These are phyloP conservation scores for Persicaria tinctoria DNA, from an alignment of 148 eudicot genomes.

Conservation along the genomic window DNA sequence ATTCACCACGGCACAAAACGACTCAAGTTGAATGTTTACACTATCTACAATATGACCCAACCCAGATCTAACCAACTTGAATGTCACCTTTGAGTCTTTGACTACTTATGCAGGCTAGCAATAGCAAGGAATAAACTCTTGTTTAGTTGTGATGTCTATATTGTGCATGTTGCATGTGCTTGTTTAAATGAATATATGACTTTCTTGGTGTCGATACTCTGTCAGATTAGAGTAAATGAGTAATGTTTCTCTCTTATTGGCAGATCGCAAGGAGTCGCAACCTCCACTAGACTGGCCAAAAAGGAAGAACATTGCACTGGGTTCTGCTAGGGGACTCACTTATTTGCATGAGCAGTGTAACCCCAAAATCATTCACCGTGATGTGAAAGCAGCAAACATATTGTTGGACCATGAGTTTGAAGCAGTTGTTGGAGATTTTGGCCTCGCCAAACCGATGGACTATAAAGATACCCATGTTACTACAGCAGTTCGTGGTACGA, in stretches of 20 bases:
- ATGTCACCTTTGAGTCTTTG: too few relatives aligned
- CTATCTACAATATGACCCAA: too few relatives aligned
- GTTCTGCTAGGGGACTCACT: constrained; percentile 80
- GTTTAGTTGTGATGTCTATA: too few relatives aligned
- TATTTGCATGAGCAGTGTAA: constrained; percentile 94
- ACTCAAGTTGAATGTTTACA: too few relatives aligned
- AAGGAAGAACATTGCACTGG: constrained; percentile 74
- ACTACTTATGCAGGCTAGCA: too few relatives aligned
- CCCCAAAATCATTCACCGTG: constrained; percentile 90
- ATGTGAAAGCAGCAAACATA: constrained; percentile 90
- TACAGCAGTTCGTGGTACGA: constrained; percentile 91
- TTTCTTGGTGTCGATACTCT: not conserved
- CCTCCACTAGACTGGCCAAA: constrained; percentile 87
- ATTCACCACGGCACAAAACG: too few relatives aligned
- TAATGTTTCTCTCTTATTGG: not conserved
- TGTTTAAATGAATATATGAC: not conserved
- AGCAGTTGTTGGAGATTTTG: constrained; percentile 90
- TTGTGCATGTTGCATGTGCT: too few relatives aligned
- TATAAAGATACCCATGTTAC: constrained; percentile 86
- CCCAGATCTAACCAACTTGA: too few relatives aligned
- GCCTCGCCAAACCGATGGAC: constrained; percentile 90
- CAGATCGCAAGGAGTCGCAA: constrained; percentile 13
- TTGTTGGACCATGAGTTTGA: constrained; percentile 66
- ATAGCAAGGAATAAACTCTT: too few relatives aligned
- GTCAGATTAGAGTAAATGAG: not conserved